Conservation (phyloP, 306 rosid genomes). For the Cucumis melo region DNA sequence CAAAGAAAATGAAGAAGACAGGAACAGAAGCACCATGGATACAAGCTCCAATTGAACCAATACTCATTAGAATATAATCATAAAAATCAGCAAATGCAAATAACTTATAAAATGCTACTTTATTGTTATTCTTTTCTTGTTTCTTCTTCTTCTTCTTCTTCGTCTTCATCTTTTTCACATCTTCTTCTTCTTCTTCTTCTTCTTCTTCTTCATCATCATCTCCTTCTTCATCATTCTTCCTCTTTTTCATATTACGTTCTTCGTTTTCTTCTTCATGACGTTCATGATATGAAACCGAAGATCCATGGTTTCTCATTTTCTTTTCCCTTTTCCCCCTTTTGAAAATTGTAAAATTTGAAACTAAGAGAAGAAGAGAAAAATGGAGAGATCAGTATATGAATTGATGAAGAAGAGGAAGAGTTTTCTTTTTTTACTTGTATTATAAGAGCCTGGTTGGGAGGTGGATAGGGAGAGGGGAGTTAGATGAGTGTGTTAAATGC, state of each 20-base stretch:
- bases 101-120: constrained; percentile 47
- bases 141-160: constrained; percentile 13
- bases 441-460: neutral
- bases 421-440: neutral
- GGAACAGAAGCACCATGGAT: constrained; percentile 96
- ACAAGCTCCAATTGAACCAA: constrained; percentile 78
- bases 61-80: constrained; percentile 50
- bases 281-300: neutral
- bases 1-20: constrained; percentile 82
- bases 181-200: neutral
- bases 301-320: constrained; percentile 11
- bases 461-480: neutral
- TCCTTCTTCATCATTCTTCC: neutral
- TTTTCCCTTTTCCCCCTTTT: too few relatives aligned
- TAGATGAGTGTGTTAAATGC: neutral
- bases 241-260: neutral
- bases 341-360: too few relatives aligned
- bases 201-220: neutral
- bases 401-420: neutral
- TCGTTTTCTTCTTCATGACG: neutral
- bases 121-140: constrained; percentile 13
- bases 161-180: neutral
- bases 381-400: neutral
- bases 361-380: neutral
- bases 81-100: constrained; percentile 71